A percentile compares a stretch with the other conserved stretches of the same genome.
Evolutionary conservation across 1,139 yeast species (phyloP).

Genomic region (Geotrichum australiense): DNA sequence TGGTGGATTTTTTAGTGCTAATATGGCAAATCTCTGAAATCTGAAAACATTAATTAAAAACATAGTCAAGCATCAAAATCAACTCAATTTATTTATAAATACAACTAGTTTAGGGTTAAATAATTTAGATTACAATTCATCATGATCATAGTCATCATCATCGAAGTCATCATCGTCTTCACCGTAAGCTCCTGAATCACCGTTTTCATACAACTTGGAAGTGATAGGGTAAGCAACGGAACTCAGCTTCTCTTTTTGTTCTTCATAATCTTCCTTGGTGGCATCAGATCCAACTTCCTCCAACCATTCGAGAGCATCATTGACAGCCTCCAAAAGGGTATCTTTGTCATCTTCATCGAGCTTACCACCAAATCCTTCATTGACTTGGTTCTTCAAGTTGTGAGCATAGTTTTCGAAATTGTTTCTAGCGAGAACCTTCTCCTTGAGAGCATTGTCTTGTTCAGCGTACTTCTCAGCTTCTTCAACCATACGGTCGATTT

Average conservation of each 20-base stretch:
- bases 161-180: constrained; percentile 51
- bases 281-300: constrained; percentile 86
- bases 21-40: no score
- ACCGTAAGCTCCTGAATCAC: constrained; percentile 42
- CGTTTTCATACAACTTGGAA: constrained; percentile 74
- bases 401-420: constrained; percentile 84
- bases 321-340: constrained; percentile 77
- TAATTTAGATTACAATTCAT: constrained; percentile 16
- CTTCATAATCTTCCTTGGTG: constrained; percentile 87
- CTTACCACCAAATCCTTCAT: constrained; percentile 67
- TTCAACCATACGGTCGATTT: constrained; percentile 89
- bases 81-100: constrained; percentile 1
- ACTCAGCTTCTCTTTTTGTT: constrained; percentile 81
- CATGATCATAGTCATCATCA: constrained; percentile 18
- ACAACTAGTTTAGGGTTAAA: not conserved
- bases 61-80: no score
- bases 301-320: constrained; percentile 82
- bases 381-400: constrained; percentile 70
- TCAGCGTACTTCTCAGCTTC: constrained; percentile 89
- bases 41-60: no score
- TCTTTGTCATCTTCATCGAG: constrained; percentile 90
- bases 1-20: no score
- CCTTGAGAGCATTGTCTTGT: constrained; percentile 72
- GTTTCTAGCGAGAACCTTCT: constrained; percentile 81
- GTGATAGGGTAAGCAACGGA: constrained; percentile 89